A percentile compares a stretch with the other conserved stretches of the same genome.
Evolutionary conservation across 495 filamentous ascomycete genomes (phyloP).

Genomic region (Penicillium alfredii): DNA sequence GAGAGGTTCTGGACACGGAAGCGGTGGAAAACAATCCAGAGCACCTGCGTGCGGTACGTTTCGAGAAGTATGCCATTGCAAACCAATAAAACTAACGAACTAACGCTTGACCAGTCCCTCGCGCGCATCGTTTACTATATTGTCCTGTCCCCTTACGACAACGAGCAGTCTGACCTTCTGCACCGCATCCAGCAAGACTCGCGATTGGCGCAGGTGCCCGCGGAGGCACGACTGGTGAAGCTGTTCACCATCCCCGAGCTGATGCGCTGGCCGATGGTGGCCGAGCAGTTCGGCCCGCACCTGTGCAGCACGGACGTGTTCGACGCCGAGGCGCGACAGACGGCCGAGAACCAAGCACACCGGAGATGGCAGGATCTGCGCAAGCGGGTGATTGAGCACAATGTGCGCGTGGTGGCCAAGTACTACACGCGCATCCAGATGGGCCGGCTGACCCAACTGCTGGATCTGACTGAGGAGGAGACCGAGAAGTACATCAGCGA

Average conservation of each 20-base stretch:
- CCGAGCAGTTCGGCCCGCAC: conserved; percentile 78
- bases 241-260: conserved; percentile 92
- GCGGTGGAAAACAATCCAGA: conserved; percentile 83
- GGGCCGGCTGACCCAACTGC: conserved; percentile 76
- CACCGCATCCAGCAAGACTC: conserved; percentile 74
- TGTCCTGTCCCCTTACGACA: conserved; percentile 93
- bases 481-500: conserved; percentile 97
- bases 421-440: conserved; percentile 98
- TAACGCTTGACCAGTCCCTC: conserved; percentile 53
- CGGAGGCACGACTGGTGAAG: conserved; percentile 76
- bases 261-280: conserved; percentile 95
- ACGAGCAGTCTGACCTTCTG: conserved; percentile 95
- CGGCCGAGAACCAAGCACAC: conserved; percentile 67
- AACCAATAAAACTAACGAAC: neutral
- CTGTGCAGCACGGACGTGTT: conserved; percentile 92
- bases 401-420: conserved; percentile 93
- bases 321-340: conserved; percentile 47
- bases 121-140: conserved; percentile 96
- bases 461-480: conserved; percentile 90
- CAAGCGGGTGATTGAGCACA: conserved; percentile 98
- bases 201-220: conserved; percentile 60
- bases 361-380: conserved; percentile 87
- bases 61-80: neutral
- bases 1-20: conserved; percentile 91
- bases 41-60: conserved; percentile 73